Base-by-base conservation (phyloP, 1,284 basidiomycete species). In the Pyrrhoderma lamaoense region DNA sequence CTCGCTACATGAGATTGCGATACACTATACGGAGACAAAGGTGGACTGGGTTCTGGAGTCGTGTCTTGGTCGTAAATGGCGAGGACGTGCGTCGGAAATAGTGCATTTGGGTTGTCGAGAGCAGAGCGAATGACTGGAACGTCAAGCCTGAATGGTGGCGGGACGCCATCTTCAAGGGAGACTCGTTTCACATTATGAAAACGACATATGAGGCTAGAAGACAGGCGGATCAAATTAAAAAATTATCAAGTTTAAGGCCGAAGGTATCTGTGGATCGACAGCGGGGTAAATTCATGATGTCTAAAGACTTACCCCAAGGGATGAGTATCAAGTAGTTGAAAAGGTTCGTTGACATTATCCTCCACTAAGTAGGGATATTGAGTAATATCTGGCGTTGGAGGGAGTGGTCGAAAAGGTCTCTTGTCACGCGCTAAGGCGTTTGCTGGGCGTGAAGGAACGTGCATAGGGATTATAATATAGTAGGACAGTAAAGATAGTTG, bases 111-210 rank as follows among this genome's bases (percentile, higher is more conserved):
- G 19, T 47, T 31, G 2, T 47, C 45, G 16, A 48, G 45, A 16
- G 51, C 54, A 18, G 38, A 40, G 19, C 42, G 46, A n/a, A 48
- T n/a, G 42, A 56, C 13, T 8, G 54, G 54, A 8, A 56, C 51
- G 22, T 56, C 54, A 42, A 56, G 31, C 35, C 43, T 46, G 45
- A 47, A 38, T 27, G 54, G 54, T 45, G 54, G 50, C 21, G 54
- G 54, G 19, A 56, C 54, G 21, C 54, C 54, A 45, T 52, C 51
- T 35, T 56, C 54, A 22, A 56, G 51, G 8, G 54, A 52, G 42
- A 56, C 54, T 14, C 31, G 50, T 31, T 56, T 56, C 11, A 56
- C 54, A 27, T 56, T 56, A 27, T 52, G 47, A 45, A 45, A 52
- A 25, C 43, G 46, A 40, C 51, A 52, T 14, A 56, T 31, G 16